Conservation (phyloP, 2,329 filamentous ascomycete species). For the Paecilomyces fulvus region DNA sequence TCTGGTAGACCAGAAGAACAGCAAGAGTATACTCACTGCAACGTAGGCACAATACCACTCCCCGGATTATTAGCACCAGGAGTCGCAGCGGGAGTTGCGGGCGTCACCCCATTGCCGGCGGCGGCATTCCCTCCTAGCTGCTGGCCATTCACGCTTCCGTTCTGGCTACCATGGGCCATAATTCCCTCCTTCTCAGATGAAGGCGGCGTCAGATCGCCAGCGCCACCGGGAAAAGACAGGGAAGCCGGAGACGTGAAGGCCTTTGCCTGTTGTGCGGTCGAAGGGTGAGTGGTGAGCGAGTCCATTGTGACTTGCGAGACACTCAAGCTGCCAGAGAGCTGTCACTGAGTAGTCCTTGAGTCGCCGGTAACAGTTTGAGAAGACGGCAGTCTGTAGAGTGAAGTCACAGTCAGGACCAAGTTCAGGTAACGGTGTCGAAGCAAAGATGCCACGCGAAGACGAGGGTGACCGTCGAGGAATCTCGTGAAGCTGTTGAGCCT, state of each 20-base stretch:
- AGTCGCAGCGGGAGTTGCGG: constrained; percentile 84
- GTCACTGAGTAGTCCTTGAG: constrained; percentile 10
- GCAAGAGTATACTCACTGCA: constrained; percentile 78
- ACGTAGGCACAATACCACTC: constrained; percentile 81
- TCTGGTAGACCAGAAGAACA: constrained; percentile 38
- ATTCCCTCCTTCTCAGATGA: constrained; percentile 60
- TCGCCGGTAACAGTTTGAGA: constrained; percentile 1
- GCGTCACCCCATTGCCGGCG: constrained; percentile 72
- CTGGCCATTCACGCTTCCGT: constrained; percentile 42
- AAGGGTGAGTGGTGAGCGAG: constrained; percentile 81
- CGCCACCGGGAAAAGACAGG: constrained; percentile 80
- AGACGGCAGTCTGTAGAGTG: constrained; percentile 18
- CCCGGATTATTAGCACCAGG: constrained; percentile 74
- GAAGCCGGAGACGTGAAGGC: constrained; percentile 89
- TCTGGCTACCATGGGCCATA: constrained; percentile 38
- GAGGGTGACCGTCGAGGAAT: background rate
- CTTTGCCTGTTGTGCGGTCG: constrained; percentile 86
- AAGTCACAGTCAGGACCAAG: constrained; percentile 1
- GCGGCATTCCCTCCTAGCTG: constrained; percentile 52
- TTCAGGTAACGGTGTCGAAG: background rate
- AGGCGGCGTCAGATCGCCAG: constrained; percentile 74
- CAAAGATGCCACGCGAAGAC: background rate
- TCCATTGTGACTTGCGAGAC: constrained; percentile 57
- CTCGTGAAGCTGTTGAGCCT: background rate
- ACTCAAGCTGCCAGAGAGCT: constrained; percentile 18